Evolutionary conservation across 1,284 basidiomycete genomes (phyloP).

Genomic region (Phlebopus sp.): DNA sequence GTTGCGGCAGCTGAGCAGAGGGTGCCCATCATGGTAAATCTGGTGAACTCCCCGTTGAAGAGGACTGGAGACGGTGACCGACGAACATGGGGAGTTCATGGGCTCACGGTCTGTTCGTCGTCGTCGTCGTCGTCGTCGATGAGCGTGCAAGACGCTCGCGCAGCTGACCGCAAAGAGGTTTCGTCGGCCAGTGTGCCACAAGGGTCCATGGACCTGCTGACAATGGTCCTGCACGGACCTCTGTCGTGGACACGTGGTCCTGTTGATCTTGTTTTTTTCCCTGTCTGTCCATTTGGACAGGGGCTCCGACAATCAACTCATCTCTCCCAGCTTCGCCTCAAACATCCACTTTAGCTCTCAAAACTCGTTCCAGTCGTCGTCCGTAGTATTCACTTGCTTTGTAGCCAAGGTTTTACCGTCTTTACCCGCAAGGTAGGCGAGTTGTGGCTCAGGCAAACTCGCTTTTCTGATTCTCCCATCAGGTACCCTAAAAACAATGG

Average conservation of each 20-base stretch:
- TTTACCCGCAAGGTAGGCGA: constrained; percentile 16
- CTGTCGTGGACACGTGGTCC: constrained; percentile 23
- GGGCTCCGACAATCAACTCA: constrained; percentile 38
- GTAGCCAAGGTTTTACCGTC: background rate
- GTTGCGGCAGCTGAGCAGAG: constrained; percentile 15
- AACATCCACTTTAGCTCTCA: constrained; percentile 15
- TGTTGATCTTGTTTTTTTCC: constrained; percentile 37
- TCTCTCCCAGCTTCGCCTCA: constrained; percentile 19
- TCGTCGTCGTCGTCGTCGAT: background rate
- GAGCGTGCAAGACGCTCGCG: background rate
- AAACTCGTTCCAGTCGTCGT: constrained; percentile 15
- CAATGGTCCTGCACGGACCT: constrained; percentile 9
- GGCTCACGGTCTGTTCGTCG: background rate
- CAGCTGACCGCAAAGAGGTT: background rate
- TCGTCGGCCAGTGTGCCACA: constrained; percentile 11
- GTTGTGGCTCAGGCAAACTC: background rate
- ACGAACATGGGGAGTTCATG: background rate
- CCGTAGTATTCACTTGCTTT: constrained; percentile 1
- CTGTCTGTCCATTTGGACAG: constrained; percentile 34
- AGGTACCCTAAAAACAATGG: constrained; percentile 32
- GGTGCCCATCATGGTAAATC: constrained; percentile 21
- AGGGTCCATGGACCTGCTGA: constrained; percentile 30
- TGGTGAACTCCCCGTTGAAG: background rate
- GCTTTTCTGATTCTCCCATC: constrained; percentile 30
- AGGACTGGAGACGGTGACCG: background rate